phyloP scores from a whole-genome alignment of 306 rosid genomes.

The Glycine latifolia region DNA sequence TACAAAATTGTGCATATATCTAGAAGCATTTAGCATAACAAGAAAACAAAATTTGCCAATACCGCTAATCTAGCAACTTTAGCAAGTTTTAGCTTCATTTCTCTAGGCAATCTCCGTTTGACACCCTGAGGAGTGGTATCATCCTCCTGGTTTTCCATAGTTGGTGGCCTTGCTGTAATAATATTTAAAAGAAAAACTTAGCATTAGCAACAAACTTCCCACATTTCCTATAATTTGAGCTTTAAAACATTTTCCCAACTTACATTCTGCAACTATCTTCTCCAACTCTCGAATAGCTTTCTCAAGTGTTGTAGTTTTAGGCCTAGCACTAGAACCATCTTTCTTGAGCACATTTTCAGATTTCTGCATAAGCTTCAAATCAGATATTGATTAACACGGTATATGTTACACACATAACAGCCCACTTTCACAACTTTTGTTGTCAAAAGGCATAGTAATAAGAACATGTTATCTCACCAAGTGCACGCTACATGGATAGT shows the following conservation, averaged over 20 bases:
- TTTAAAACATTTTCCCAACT: constrained; percentile 49
- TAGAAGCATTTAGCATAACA: constrained; percentile 41
- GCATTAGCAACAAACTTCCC: constrained; percentile 38
- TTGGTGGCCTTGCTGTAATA: constrained; percentile 93
- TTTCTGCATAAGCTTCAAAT: constrained; percentile 66
- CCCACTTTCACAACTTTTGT: constrained; percentile 30
- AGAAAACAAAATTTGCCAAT: constrained; percentile 42
- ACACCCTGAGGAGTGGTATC: constrained; percentile 78
- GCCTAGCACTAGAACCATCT: constrained; percentile 79
- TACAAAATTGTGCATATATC: constrained; percentile 14
- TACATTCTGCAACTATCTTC: constrained; percentile 93
- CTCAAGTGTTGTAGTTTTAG: constrained; percentile 81
- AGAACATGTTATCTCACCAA: constrained; percentile 32
- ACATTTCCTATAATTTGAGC: constrained; percentile 37
- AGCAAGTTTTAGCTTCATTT: constrained; percentile 92
- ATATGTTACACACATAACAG: constrained; percentile 23
- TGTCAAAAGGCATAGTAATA: constrained; percentile 17
- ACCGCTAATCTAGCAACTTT: constrained; percentile 99
- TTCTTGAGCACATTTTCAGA: constrained; percentile 61
- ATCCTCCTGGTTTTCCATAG: constrained; percentile 79
- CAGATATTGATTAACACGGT: constrained; percentile 20
- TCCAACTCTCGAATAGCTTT: constrained; percentile 91
- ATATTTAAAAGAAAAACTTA: constrained; percentile 11
- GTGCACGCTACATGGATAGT: constrained; percentile 7
- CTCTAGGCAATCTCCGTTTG: constrained; percentile 96